Base-by-base conservation (phyloP, 2,329 filamentous ascomycete species). In the Aureobasidium uvarum region DNA sequence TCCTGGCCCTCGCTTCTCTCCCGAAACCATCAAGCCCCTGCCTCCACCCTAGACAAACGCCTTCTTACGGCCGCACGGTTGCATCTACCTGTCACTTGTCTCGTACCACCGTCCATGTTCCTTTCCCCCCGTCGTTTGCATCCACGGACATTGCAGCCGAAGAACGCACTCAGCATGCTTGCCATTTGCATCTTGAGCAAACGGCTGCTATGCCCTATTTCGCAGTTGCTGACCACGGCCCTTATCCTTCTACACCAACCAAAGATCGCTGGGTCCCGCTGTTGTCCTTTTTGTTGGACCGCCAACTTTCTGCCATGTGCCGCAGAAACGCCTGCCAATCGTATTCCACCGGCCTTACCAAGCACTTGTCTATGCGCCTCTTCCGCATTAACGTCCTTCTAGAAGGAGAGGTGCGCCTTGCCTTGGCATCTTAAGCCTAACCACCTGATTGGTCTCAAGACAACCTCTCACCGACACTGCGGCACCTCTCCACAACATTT, bases 41-140 rank as follows among this genome's bases (percentile, higher is more conserved):
- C 33, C 46, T 38, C 31, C 4, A 2, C 18, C 36, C 31, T 50
- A 39, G 58, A 36, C 45, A 62, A 62, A 62, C 58, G 46, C 36
- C 46, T 14, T 43, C 33, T 45, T 54, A 63, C 60, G 46, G 48
- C 60, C 60, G 60, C 60, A 63, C 60, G 48, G 39, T 48, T 46
- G 41, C 25, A 18, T 36, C 18, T 63, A 45, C 60, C 60, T 63
- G 60, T 52, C 60, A 54, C 25, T 63, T 52, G 38, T 63, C 60
- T 54, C 45, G 58, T 41, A 51, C 58, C 45, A 39, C 36, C 36
- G 58, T 11, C 45, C 28, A 48, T 46, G 58, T 54, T 54, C 60
- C 60, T 16, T 52, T 63, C 33, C 60, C 60, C 59, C 60, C 60
- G 60, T 63, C 46, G 60, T 63, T 63, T 54, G 46, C 46, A 33